phyloP scores from a whole-genome alignment of 2,329 filamentous ascomycete genomes.

The Chrysosporium keratinophilum region DNA sequence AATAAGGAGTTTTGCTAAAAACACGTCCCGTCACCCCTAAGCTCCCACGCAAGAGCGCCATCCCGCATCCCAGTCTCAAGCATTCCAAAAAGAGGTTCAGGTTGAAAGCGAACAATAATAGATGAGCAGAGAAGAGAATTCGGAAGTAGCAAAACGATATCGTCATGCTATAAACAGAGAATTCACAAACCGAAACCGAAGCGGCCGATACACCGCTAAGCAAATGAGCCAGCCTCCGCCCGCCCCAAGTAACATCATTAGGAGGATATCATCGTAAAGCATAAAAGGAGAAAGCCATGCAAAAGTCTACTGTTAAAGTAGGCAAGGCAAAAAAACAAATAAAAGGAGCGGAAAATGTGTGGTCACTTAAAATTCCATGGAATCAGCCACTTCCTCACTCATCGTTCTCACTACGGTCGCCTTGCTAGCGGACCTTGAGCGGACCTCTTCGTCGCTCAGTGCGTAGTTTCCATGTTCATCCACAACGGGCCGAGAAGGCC shows the following conservation, averaged over 20 bases:
- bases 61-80: not conserved
- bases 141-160: not conserved
- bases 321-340: not conserved
- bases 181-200: not conserved
- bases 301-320: conserved; percentile 2
- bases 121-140: not conserved
- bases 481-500: conserved; percentile 22
- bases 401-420: conserved; percentile 39
- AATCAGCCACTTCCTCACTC: conserved; percentile 45
- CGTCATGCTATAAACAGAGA: not conserved
- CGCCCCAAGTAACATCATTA: not conserved
- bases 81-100: not conserved
- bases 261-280: conserved; percentile 2
- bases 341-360: not conserved
- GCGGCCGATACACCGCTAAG: not conserved
- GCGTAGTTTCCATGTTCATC: conserved; percentile 37
- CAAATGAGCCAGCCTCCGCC: not conserved
- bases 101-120: not conserved
- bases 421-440: conserved; percentile 31
- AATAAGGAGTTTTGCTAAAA: not conserved
- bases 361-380: conserved; percentile 41
- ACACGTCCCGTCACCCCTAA: not conserved
- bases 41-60: not conserved
- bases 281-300: not conserved
- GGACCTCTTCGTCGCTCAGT: conserved; percentile 37